Evolutionary conservation across 2,329 filamentous ascomycete species (phyloP).

Genomic region (Botrytis hyacinthi): DNA sequence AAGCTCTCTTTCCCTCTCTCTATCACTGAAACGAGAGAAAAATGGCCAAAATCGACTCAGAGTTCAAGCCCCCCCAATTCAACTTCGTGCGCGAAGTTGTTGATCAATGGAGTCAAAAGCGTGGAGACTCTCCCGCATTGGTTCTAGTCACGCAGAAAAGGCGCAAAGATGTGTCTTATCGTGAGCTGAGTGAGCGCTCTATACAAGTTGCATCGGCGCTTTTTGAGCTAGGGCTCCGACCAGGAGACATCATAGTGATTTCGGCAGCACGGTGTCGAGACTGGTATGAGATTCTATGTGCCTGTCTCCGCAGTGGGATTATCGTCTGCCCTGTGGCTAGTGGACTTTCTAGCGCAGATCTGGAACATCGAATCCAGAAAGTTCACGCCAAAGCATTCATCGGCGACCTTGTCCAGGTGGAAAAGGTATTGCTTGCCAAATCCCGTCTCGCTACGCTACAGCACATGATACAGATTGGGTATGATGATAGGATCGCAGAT

Average conservation of each 20-base stretch:
- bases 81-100: not conserved
- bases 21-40: not conserved
- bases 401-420: not conserved
- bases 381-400: not conserved
- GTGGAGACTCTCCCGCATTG: not conserved
- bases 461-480: not conserved
- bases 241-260: not conserved
- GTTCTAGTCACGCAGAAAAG: not conserved
- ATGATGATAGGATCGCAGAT: not conserved
- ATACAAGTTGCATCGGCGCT: not conserved
- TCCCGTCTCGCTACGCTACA: not conserved
- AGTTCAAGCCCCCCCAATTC: not conserved
- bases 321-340: not conserved
- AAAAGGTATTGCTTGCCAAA: not conserved
- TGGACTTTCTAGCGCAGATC: not conserved
- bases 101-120: not conserved
- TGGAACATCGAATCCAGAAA: not conserved
- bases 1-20: not conserved
- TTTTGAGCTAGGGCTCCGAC: not conserved
- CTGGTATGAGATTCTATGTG: not conserved
- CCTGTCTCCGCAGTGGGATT: not conserved
- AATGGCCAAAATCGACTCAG: not conserved
- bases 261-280: not conserved
- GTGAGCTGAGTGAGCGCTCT: not conserved
- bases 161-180: not conserved